Percentiles rank a stretch among this genome's conserved stretches.
These are phyloP conservation scores for Rhynchospora tenuis DNA, from an alignment of 176 grass and related monocot species.

Conservation along the genomic window DNA sequence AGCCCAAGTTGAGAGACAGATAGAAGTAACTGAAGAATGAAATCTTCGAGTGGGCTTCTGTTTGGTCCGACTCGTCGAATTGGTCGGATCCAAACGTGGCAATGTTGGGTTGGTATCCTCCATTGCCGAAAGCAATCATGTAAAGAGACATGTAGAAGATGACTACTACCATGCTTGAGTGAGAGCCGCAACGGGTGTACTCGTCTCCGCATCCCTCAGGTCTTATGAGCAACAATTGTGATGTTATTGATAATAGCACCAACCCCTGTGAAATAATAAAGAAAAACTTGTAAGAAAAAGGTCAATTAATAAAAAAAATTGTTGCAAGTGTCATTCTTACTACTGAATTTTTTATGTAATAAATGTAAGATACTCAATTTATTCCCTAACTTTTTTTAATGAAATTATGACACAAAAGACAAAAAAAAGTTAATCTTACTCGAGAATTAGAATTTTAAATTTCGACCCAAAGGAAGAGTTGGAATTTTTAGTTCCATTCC, in stretches of 20 bases:
- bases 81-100: constrained; percentile 93
- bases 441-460: too few relatives aligned
- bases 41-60: constrained; percentile 71
- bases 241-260: constrained; percentile 52
- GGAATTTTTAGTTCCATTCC: too few relatives aligned
- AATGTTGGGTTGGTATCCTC: constrained; percentile 90
- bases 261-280: constrained; percentile 47
- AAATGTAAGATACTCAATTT: too few relatives aligned
- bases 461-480: too few relatives aligned
- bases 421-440: too few relatives aligned
- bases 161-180: constrained; percentile 47
- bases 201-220: constrained; percentile 61
- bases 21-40: constrained; percentile 99
- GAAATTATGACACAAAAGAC: too few relatives aligned
- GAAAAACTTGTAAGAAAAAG: not conserved
- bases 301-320: not conserved
- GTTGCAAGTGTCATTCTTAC: not conserved
- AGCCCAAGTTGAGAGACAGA: constrained; percentile 89
- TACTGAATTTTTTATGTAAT: too few relatives aligned
- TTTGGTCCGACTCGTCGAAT: constrained; percentile 64
- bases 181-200: constrained; percentile 35
- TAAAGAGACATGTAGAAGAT: constrained; percentile 87
- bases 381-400: too few relatives aligned
- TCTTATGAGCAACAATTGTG: constrained; percentile 51
- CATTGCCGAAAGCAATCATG: constrained; percentile 90